A percentile compares a stretch with the other conserved stretches of the same genome.
These are phyloP conservation scores for Fusarium acutatum DNA, from an alignment of 2,329 filamentous ascomycete species.

Conservation along the genomic window DNA sequence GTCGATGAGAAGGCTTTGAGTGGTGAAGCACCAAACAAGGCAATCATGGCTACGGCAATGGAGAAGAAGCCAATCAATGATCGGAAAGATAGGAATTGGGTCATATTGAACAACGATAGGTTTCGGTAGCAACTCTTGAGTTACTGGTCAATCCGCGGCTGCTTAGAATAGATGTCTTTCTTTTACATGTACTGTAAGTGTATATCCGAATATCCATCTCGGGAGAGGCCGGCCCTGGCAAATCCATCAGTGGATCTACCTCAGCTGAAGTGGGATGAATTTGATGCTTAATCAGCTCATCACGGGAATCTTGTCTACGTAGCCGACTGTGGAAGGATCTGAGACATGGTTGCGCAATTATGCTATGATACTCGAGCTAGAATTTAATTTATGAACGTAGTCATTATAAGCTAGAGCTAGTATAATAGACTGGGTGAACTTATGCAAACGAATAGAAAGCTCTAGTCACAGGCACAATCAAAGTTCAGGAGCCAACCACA, in stretches of 20 bases:
- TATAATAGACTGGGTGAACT: background rate
- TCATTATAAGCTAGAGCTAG: background rate
- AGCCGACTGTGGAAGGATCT: background rate
- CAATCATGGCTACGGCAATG: slow-evolving; percentile 33
- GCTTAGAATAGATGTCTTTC: background rate
- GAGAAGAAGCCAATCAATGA: slow-evolving; percentile 33
- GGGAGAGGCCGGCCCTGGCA: background rate
- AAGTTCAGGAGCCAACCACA: background rate
- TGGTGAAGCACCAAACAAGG: slow-evolving; percentile 35
- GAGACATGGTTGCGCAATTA: background rate
- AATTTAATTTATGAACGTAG: background rate
- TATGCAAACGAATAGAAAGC: background rate
- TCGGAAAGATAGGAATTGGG: slow-evolving; percentile 31
- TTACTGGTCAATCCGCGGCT: background rate
- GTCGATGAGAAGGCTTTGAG: slow-evolving; percentile 33
- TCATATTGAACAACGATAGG: slow-evolving; percentile 20
- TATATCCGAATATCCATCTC: slow-evolving; percentile 42
- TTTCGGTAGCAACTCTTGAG: background rate
- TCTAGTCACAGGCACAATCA: background rate
- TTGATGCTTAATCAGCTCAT: slow-evolving; percentile 34
- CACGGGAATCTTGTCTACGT: background rate
- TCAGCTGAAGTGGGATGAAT: slow-evolving; percentile 11
- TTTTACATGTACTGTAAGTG: slow-evolving; percentile 7
- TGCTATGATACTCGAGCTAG: background rate
- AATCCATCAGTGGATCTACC: slow-evolving; percentile 25